phyloP scores from a whole-genome alignment of 768 basidiomycete genomes.

The Leccinum subtestaceum region DNA sequence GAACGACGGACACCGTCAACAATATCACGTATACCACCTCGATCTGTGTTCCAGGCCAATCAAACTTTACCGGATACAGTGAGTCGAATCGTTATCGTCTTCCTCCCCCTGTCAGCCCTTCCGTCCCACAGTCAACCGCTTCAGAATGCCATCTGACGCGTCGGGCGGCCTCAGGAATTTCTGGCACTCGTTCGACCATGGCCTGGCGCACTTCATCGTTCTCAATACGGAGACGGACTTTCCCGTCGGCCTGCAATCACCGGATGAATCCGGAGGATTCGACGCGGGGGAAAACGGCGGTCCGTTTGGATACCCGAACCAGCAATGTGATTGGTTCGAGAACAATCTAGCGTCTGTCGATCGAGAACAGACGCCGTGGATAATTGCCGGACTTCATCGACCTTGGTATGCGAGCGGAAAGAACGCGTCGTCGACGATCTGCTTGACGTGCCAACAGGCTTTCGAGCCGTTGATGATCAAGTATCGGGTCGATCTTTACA shows the following conservation, averaged over 20 bases:
- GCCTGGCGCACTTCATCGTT: conserved; percentile 29
- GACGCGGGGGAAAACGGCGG: conserved; percentile 22
- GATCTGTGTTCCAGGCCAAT: conserved; percentile 26
- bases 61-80: conserved; percentile 31
- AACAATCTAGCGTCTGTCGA: conserved; percentile 24
- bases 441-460: conserved; percentile 24
- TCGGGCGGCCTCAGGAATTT: conserved; percentile 28
- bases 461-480: conserved; percentile 32
- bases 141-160: conserved; percentile 26
- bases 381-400: conserved; percentile 26
- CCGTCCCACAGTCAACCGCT: conserved; percentile 22
- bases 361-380: conserved; percentile 28
- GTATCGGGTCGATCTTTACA: conserved; percentile 29
- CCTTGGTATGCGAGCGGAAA: conserved; percentile 24
- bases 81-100: not conserved
- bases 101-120: not conserved
- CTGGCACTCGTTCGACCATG: conserved; percentile 32
- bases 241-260: conserved; percentile 24
- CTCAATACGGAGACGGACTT: conserved; percentile 27
- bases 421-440: conserved; percentile 8
- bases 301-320: conserved; percentile 27
- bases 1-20: conserved; percentile 19
- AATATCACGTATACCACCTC: conserved; percentile 28
- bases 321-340: conserved; percentile 29
- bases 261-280: conserved; percentile 22